Percentiles rank a stretch among this genome's conserved stretches.
Conservation (phyloP, 129 eudicot genomes). For the Saposhnikovia divaricata region DNA sequence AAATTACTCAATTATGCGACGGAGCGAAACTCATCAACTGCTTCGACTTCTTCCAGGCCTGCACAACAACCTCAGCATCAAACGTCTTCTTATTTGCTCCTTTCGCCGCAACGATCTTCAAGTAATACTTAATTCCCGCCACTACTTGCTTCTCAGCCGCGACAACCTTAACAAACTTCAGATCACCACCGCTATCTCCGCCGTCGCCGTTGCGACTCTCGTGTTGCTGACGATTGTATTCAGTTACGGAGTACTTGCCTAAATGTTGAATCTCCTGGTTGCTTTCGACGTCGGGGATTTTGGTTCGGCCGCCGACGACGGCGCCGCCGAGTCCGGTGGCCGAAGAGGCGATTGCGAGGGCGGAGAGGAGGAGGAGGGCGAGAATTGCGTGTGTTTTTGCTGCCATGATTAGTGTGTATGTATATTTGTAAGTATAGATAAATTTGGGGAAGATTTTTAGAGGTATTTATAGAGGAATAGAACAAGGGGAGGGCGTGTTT, state of each 20-base stretch:
- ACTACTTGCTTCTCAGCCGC: conserved; percentile 72
- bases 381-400: neutral
- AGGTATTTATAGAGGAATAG: neutral
- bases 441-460: neutral
- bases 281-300: conserved; percentile 30
- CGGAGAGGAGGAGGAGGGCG: neutral
- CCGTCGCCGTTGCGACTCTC: neutral
- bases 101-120: conserved; percentile 39
- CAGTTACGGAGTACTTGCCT: conserved; percentile 42
- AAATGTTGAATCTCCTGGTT: conserved; percentile 48
- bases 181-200: neutral
- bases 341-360: neutral
- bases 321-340: neutral
- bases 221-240: conserved; percentile 29
- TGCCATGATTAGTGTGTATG: neutral
- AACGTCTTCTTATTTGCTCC: conserved; percentile 23
- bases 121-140: conserved; percentile 55
- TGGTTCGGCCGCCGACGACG: conserved; percentile 34
- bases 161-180: conserved; percentile 41
- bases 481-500: neutral
- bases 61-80: conserved; percentile 58
- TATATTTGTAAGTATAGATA: neutral
- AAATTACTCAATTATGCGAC: conserved; percentile 5
- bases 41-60: conserved; percentile 41
- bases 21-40: conserved; percentile 41